Evolutionary conservation across 805 yeast genomes (phyloP).

Genomic region (Torulaspora maleeae): DNA sequence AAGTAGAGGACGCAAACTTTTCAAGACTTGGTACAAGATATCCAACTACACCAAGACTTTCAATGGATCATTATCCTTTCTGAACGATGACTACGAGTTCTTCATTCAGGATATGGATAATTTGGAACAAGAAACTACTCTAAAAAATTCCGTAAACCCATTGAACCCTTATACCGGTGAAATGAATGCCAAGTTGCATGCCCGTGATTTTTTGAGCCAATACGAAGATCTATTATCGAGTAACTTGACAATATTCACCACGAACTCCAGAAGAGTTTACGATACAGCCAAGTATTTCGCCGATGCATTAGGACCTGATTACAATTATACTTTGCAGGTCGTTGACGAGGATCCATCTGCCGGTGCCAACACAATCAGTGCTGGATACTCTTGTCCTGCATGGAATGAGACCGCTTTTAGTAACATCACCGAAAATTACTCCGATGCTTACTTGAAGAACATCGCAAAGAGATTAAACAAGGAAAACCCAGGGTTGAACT

Average conservation of each 20-base stretch:
- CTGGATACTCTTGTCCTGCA: conserved; percentile 42
- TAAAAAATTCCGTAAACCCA: conserved; percentile 25
- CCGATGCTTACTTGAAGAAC: conserved; percentile 40
- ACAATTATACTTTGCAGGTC: conserved; percentile 34
- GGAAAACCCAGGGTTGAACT: conserved; percentile 50
- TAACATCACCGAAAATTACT: conserved; percentile 19
- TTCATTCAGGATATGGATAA: conserved; percentile 41
- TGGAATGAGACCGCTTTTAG: conserved; percentile 29
- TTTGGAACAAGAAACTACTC: conserved; percentile 40
- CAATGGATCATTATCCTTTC: conserved; percentile 50
- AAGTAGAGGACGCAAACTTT: conserved; percentile 39
- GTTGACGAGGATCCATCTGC: conserved; percentile 40
- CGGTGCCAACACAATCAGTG: conserved; percentile 51
- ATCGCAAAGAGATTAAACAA: conserved; percentile 56
- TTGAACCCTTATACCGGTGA: conserved; percentile 45
- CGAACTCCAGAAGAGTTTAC: conserved; percentile 46
- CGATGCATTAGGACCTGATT: conserved; percentile 33
- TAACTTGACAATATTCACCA: conserved; percentile 44
- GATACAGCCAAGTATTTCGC: conserved; percentile 49
- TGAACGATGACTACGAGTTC: conserved; percentile 43
- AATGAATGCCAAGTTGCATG: conserved; percentile 42
- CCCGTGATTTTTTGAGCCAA: conserved; percentile 41
- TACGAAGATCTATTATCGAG: conserved; percentile 42
- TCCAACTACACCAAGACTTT: conserved; percentile 31
- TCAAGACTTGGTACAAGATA: conserved; percentile 20